Percentiles rank a stretch among this genome's conserved stretches.
Evolutionary conservation across 495 filamentous ascomycete species (phyloP).

Genomic region (Haplographium delicatum): DNA sequence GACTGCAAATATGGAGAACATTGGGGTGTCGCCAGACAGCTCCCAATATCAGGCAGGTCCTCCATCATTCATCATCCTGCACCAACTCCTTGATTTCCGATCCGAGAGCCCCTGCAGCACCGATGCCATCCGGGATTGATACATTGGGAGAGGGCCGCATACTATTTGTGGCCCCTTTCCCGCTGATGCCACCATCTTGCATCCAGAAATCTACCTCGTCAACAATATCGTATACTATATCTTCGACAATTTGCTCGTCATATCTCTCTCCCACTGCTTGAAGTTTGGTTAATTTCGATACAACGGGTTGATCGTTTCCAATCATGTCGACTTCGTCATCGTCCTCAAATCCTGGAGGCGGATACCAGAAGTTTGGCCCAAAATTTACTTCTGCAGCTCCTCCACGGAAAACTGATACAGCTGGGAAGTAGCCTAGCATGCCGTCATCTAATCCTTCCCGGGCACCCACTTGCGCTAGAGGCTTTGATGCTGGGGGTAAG

Average conservation of each 20-base stretch:
- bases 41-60: neutral
- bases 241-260: constrained; percentile 92
- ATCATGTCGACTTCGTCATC: constrained; percentile 48
- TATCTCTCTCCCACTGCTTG: constrained; percentile 72
- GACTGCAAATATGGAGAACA: neutral
- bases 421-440: constrained; percentile 90
- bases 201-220: constrained; percentile 85
- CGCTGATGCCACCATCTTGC: constrained; percentile 50
- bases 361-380: constrained; percentile 83
- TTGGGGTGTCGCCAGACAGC: neutral
- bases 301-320: constrained; percentile 24
- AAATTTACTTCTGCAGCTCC: constrained; percentile 91
- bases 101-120: constrained; percentile 18
- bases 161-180: constrained; percentile 34
- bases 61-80: constrained; percentile 54
- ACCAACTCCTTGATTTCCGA: constrained; percentile 58
- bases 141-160: constrained; percentile 24
- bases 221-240: constrained; percentile 83
- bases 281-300: constrained; percentile 26
- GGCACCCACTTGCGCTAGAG: constrained; percentile 65
- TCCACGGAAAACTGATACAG: constrained; percentile 84
- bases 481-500: constrained; percentile 82
- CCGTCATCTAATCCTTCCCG: constrained; percentile 86
- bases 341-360: constrained; percentile 51
- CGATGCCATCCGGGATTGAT: constrained; percentile 5